Base-by-base conservation (phyloP, 1,284 basidiomycete genomes). In the Sanghuangporus sanghuang region DNA sequence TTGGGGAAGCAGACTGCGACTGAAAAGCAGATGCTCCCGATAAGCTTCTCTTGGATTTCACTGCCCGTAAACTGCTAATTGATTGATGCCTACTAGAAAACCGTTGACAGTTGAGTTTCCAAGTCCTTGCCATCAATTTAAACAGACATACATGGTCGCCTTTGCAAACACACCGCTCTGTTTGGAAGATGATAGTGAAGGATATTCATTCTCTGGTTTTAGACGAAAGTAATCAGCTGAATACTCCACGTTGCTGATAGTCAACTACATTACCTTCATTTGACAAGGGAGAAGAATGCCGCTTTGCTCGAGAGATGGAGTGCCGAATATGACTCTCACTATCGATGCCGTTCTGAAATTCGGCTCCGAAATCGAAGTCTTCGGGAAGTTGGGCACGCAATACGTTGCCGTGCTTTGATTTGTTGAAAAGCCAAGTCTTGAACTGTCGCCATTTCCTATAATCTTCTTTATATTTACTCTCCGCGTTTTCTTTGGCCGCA, bases 391-490 rank as follows among this genome's bases (percentile, higher is more conserved):
- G 18, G 4, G 63, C 46, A 58, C 53, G 68, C 63, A 67, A 27
- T 8, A 68, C 64, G n/a, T 70, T 67, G 36, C 69, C 69, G 27
- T 72, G 67, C 12, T 71, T 69, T 8, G 78, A 69, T 55, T 80
- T 75, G 21, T 66, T 69, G 59, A 76, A 75, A 3, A 83, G 65
- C 78, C 77, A 83, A 23, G 71, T 67, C 53, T 78, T 79, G 67
- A 84, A 77, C 14, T 68, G 69, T 50, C 73, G 73, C 82, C 82
- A 86, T 64, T 78, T 80, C 64, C 75, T 76, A 69, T 77, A 82
- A 67, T 85, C 80, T 11, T 69, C 65, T 67, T 79, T 79, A 71
- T 82, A 84, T 39, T 75, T 76, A 27, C 72, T 76, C n/a, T 76
- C 71, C 6, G 79, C 77, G 1, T 78, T 75, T 49, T 74, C 71